Percentiles rank a stretch among this genome's conserved stretches.
Conservation (phyloP, 2,329 filamentous ascomycete genomes). For the Talaromyces islandicus region DNA sequence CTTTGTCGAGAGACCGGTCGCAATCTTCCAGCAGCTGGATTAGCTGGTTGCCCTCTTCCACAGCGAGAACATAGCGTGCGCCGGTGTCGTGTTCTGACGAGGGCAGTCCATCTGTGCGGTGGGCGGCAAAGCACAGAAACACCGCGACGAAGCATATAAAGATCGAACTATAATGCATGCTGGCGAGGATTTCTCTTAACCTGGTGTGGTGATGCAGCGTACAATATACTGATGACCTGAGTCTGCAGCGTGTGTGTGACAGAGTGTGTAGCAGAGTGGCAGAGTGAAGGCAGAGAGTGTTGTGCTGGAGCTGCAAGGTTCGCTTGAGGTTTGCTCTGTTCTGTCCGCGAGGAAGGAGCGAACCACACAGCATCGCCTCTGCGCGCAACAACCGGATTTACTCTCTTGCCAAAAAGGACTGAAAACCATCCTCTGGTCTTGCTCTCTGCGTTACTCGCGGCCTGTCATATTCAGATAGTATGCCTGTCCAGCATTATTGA, state of each 20-base stretch:
- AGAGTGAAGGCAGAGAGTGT: background rate
- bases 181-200: background rate
- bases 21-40: background rate
- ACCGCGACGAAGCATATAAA: conserved; percentile 3
- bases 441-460: background rate
- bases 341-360: conserved; percentile 2
- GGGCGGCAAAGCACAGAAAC: conserved; percentile 3
- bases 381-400: background rate
- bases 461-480: background rate
- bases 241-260: background rate
- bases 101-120: background rate
- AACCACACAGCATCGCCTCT: background rate
- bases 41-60: background rate
- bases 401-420: background rate
- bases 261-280: background rate
- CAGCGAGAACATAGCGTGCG: background rate
- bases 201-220: background rate
- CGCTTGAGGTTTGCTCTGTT: background rate
- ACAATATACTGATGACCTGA: background rate
- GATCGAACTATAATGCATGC: conserved; percentile 6
- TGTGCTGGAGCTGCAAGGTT: background rate
- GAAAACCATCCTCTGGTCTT: background rate
- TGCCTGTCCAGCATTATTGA: background rate
- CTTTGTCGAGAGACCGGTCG: conserved; percentile 2
- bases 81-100: background rate